Evolutionary conservation across 768 basidiomycete genomes (phyloP).

Genomic region (Xerocomellus amylosporus): DNA sequence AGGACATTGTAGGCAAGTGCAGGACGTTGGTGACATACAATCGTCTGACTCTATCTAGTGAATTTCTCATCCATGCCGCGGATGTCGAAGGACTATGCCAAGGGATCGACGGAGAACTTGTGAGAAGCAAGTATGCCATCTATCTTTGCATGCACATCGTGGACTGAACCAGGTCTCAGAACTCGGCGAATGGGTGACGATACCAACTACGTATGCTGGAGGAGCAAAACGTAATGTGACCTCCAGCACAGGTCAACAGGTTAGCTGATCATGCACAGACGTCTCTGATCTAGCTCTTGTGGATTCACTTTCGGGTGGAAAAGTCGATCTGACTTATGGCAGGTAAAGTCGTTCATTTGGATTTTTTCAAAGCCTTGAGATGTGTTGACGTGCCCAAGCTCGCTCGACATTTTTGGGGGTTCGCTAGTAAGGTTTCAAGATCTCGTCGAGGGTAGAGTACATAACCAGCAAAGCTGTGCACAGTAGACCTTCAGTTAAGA

Average conservation of each 20-base stretch:
- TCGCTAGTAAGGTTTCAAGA: constrained; percentile 59
- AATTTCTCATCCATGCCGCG: constrained; percentile 96
- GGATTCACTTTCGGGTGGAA: constrained; percentile 72
- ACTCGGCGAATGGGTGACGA: constrained; percentile 86
- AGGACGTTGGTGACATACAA: background rate
- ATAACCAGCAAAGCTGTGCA: background rate
- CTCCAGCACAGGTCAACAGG: background rate
- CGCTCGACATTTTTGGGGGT: constrained; percentile 74
- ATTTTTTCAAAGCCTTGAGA: background rate
- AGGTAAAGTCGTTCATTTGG: constrained; percentile 27
- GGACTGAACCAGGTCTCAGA: constrained; percentile 42
- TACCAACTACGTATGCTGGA: constrained; percentile 96
- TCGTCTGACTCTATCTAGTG: constrained; percentile 47
- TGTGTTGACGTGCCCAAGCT: constrained; percentile 29
- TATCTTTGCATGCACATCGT: background rate
- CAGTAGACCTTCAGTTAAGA: background rate
- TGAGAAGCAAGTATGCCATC: constrained; percentile 53
- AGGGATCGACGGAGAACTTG: constrained; percentile 91
- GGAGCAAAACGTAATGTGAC: constrained; percentile 74
- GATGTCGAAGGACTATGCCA: constrained; percentile 97
- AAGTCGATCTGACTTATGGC: constrained; percentile 49
- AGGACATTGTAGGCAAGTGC: constrained; percentile 70
- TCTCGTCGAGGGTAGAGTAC: constrained; percentile 30
- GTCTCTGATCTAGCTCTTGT: constrained; percentile 81
- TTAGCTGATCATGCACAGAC: constrained; percentile 43